Base-by-base conservation (phyloP, 345 rosid species). In the Salix brachista region DNA sequence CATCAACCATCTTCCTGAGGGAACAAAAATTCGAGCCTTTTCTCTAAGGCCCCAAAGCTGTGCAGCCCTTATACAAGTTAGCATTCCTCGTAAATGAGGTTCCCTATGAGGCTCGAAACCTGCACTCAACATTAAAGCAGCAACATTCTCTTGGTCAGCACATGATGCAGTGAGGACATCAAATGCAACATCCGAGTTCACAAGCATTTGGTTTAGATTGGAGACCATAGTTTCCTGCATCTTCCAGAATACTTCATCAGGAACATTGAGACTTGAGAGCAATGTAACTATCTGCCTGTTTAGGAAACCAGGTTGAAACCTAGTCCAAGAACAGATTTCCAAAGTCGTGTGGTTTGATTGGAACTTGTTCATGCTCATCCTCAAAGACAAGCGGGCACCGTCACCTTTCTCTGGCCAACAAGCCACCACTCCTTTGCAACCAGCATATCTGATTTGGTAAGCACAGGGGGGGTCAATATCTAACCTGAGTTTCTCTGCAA, bases 121-220 rank as follows among this genome's bases (percentile, higher is more conserved):
- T 52, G 94, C 94, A 86, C 96, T 90, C 79, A 95, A 79, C 99
- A 95, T 93, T 69, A 95, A 84, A 39, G 99, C 98, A 65, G 97
- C 93, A 64, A 88, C 87, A 61, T 89, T 84, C 72, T 93, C 97
- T 72, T 85, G 93, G 58, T 88, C 93, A 50, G 93, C 89, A 81
- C 96, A 91, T 19, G 98, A 91, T 70, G 90, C 78, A 39, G 90
- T 93, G 8, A 95, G 88, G 65, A 93, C 87, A 82, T 93, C 98
- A 79, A 89, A 95, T 80, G 99, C 99, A 11, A 86, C 87, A 65
- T 91, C 93, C 0, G 88, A 46, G 73, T 95, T 97, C 30, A 84
- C 78, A 21, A 91, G 88, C 84, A 95, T 91, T 77, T 77, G 80
- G 73, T 91, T 80, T 75, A 95, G 85, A 58, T 88, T 91, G 56